Base-by-base conservation (phyloP, 768 basidiomycete genomes). In the Amanita phalloides region DNA sequence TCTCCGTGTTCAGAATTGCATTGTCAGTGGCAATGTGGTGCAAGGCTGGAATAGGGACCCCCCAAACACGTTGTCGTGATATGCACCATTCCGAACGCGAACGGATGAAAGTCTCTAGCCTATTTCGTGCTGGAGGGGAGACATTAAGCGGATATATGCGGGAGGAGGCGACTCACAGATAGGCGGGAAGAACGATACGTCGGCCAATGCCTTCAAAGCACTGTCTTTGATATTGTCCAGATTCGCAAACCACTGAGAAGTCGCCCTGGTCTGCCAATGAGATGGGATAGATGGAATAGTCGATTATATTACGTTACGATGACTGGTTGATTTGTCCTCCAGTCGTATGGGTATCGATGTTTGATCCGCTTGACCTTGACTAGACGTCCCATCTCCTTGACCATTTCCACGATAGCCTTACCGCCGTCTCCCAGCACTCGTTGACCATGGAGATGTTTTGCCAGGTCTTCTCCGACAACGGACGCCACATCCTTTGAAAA, bases 81-180 rank as follows among this genome's bases (percentile, higher is more conserved):
- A 99, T 97, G 61, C 95, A 99, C 95, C 95, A 99, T 68, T 99
- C 95, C 0, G 92, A 91, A 9, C 95, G 89, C 0, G 85, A 86
- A 2, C 72, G 77, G 48, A 97, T 75, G 64, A 91, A 95, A 0
- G 92, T 73, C 56, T 90, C 84, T 8, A 99, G 80, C n/a, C 93
- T 84, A 43, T 84, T 86, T 7, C 85, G 82, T 2, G 92, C 94
- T 96, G 28, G 17, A 25, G 30, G 7, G 45, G 23, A 20, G 26
- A 13, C 13, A 28, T 42, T 30, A 53, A 13, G 25, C 51, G 10
- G 43, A 42, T 26, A 20, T 32, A 43, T 43, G 48, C 23, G 36
- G 10, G 23, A 25, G 8, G 37, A 11, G 25, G 43, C 32, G 51
- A 21, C 67, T 54, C 61, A 96, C 94, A 90, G 54, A 69, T 66